Evolutionary conservation across 164 flowering plant species (phyloP).

Genomic region (Nelumbo lutea): DNA sequence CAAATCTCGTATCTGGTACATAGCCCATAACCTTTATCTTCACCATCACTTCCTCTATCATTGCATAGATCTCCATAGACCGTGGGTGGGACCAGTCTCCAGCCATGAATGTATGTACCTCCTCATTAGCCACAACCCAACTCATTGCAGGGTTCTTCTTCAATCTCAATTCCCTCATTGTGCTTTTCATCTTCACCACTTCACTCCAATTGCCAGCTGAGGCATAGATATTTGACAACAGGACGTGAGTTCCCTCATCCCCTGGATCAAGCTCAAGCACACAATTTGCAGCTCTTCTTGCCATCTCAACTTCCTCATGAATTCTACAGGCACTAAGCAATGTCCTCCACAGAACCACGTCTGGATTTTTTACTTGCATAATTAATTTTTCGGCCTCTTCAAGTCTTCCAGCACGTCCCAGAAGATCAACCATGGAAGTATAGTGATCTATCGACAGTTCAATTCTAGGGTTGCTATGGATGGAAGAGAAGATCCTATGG

Average conservation of each 20-base stretch:
- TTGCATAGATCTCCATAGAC: constrained; percentile 26
- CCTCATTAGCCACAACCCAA: constrained; percentile 40
- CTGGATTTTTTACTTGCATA: constrained; percentile 28
- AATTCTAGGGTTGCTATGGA: constrained; percentile 9
- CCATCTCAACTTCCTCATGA: constrained; percentile 41
- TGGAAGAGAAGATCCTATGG: constrained; percentile 31
- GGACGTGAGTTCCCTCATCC: constrained; percentile 34
- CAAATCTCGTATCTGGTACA: constrained; percentile 45
- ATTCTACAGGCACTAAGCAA: constrained; percentile 43
- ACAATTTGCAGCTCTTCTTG: constrained; percentile 21
- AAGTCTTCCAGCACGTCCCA: constrained; percentile 48
- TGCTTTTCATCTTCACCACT: constrained; percentile 33
- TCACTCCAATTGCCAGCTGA: constrained; percentile 39
- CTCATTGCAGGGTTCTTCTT: constrained; percentile 48
- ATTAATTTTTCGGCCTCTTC: constrained; percentile 43
- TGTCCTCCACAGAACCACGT: constrained; percentile 47
- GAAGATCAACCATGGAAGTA: constrained; percentile 50
- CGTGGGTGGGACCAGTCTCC: constrained; percentile 39
- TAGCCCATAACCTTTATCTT: constrained; percentile 35
- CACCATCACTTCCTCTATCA: constrained; percentile 25
- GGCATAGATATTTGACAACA: constrained; percentile 45
- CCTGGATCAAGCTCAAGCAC: constrained; percentile 31
- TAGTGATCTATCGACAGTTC: constrained; percentile 37
- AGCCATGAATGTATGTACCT: constrained; percentile 38
- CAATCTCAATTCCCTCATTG: constrained; percentile 34